Percentiles rank a stretch among this genome's conserved stretches.
Conservation (phyloP, 2,329 filamentous ascomycete genomes). For the Paraconiothyrium sp. region DNA sequence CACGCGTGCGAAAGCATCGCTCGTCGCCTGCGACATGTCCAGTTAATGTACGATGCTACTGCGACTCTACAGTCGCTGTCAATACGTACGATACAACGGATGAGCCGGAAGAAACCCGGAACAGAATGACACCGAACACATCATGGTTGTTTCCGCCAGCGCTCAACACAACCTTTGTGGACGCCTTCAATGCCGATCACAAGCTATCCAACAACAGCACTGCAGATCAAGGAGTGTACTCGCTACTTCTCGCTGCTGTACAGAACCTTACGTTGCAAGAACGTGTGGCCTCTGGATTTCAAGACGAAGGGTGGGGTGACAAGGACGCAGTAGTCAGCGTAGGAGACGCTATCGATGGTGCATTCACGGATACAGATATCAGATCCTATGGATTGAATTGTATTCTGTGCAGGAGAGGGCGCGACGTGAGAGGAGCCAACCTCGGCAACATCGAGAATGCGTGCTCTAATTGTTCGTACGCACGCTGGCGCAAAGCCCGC, state of each 20-base stretch:
- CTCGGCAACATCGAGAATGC: slow-evolving; percentile 10
- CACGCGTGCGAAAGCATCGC: slow-evolving; percentile 1
- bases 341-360: slow-evolving; percentile 14
- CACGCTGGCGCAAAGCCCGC: neutral
- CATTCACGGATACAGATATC: slow-evolving; percentile 1
- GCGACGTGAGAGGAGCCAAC: neutral
- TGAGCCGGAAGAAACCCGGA: neutral
- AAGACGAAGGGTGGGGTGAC: slow-evolving; percentile 4
- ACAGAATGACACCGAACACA: slow-evolving; percentile 10
- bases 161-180: slow-evolving; percentile 11
- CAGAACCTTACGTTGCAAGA: slow-evolving; percentile 13
- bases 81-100: neutral
- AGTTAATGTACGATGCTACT: slow-evolving; percentile 5
- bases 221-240: neutral
- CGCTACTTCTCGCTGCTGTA: slow-evolving; percentile 10
- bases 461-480: slow-evolving; percentile 19
- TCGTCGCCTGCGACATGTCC: neutral
- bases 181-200: neutral
- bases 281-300: slow-evolving; percentile 6
- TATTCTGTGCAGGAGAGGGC: slow-evolving; percentile 12
- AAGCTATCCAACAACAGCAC: neutral
- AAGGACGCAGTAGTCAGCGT: slow-evolving; percentile 5
- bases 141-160: slow-evolving; percentile 8
- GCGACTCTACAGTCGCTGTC: slow-evolving; percentile 8
- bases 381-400: slow-evolving; percentile 14